Evolutionary conservation across 331 rosid species (phyloP), one percentile per base, ranked within the genome.

Genomic region (Saraca asoca): DNA sequence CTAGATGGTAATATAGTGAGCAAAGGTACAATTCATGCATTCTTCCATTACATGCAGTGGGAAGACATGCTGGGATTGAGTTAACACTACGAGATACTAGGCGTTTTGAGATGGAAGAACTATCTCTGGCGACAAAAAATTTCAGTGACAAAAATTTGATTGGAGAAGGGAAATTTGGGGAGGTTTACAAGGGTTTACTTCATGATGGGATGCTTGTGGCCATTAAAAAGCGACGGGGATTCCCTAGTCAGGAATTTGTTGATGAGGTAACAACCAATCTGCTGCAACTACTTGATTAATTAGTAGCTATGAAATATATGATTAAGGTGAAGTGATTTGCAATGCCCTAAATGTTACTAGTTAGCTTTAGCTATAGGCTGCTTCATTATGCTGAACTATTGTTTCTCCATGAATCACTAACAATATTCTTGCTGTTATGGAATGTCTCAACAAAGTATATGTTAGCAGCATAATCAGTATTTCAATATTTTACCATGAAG

Each of bases 111-210:
- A 85, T 89, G 81, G 96, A 85, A 31, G 98, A 91, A 74, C 81
- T 91, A 68, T 87, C 85, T 57, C 71, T 65, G 60, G 96, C 98
- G 61, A 89, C 98, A 16, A 89, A 87, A 61, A 70, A 77, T 75
- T 91, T 91, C 81, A 89, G 73, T 64, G 92, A 87, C 38, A 87
- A 79, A 34, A 87, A 85, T 64, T 82, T 89, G 86, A 91, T 91
- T 51, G 98, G 96, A 60, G 79, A 70, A 80, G 98, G 98, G 29
- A 91, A 91, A 69, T 89, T 91, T 75, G 98, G 98, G 63, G 98
- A 89, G 78, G 98, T 89, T 42, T 89, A 85, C 44, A 85, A 78
- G 82, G 98, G 98, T 50, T 85, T 87, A 69, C 98, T 92, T 77
- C 95, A 88, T 45, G 93, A 92, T 74, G 98, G 98, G 48, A 81